Evolutionary conservation across 2,329 filamentous ascomycete genomes (phyloP).

Genomic region (Epichloe festucae): DNA sequence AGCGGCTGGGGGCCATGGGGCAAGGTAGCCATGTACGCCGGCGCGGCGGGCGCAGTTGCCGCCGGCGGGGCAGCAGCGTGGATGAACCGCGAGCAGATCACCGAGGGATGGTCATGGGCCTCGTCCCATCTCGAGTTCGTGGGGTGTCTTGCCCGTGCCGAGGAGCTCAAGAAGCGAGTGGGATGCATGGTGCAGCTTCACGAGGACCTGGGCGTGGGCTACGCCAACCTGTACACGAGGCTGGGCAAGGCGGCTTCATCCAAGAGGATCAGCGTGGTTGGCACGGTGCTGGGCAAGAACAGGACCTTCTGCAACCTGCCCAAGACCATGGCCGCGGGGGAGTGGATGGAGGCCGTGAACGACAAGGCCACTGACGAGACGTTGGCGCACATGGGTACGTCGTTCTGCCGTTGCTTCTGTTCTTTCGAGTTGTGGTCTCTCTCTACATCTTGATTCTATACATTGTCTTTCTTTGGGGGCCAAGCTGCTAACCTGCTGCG

Average conservation of each 20-base stretch:
- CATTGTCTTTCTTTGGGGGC: neutral
- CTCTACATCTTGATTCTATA: neutral
- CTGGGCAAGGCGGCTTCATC: slow-evolving; percentile 56
- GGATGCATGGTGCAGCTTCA: slow-evolving; percentile 52
- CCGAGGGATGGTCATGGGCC: slow-evolving; percentile 66
- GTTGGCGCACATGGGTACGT: slow-evolving; percentile 59
- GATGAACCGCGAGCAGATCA: slow-evolving; percentile 68
- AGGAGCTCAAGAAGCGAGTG: slow-evolving; percentile 67
- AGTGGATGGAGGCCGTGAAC: slow-evolving; percentile 65
- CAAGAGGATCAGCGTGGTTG: slow-evolving; percentile 38
- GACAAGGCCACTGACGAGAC: slow-evolving; percentile 69
- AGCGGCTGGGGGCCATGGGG: slow-evolving; percentile 66
- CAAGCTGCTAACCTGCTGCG: slow-evolving; percentile 5
- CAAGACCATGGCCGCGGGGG: slow-evolving; percentile 34
- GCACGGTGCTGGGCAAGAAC: slow-evolving; percentile 50
- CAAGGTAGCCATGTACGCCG: slow-evolving; percentile 73
- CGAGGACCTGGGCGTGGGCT: slow-evolving; percentile 56
- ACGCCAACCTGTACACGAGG: slow-evolving; percentile 76
- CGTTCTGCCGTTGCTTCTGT: neutral
- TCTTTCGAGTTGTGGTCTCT: slow-evolving; percentile 8
- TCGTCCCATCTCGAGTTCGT: slow-evolving; percentile 89
- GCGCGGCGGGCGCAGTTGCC: slow-evolving; percentile 68
- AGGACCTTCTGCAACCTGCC: slow-evolving; percentile 86
- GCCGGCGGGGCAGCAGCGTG: slow-evolving; percentile 79
- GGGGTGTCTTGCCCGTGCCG: slow-evolving; percentile 70